Conservation (phyloP, 805 yeast species). For the Spathaspora sp. region DNA sequence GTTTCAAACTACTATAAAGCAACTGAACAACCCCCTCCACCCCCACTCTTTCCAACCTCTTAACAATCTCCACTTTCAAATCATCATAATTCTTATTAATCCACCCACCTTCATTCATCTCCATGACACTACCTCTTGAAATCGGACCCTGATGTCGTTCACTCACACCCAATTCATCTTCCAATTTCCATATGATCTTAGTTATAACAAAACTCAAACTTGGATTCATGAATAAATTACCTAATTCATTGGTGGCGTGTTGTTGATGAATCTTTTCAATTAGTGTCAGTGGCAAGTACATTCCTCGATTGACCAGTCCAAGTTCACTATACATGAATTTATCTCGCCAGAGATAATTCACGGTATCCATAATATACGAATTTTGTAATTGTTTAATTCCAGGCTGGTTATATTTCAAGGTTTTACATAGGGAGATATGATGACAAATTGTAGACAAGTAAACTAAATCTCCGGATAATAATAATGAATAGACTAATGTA, state of each 20-base stretch:
- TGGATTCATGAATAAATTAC: slow-evolving; percentile 49
- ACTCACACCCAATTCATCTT: slow-evolving; percentile 34
- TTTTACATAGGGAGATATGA: slow-evolving; percentile 42
- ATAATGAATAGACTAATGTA: slow-evolving; percentile 29
- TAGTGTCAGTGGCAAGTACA: slow-evolving; percentile 33
- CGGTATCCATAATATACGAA: slow-evolving; percentile 50
- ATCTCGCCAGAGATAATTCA: slow-evolving; percentile 57
- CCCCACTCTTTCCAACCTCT: slow-evolving; percentile 38
- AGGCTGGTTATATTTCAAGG: slow-evolving; percentile 21
- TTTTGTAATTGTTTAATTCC: slow-evolving; percentile 37
- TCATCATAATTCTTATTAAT: slow-evolving; percentile 39
- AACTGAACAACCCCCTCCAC: slow-evolving; percentile 48
- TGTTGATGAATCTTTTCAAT: slow-evolving; percentile 19
- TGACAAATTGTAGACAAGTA: slow-evolving; percentile 44
- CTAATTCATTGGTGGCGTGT: slow-evolving; percentile 14
- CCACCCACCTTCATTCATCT: slow-evolving; percentile 34
- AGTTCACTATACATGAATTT: slow-evolving; percentile 37
- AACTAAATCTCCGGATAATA: slow-evolving; percentile 42
- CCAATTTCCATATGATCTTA: slow-evolving; percentile 42
- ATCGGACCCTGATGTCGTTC: slow-evolving; percentile 52
- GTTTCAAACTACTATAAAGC: slow-evolving; percentile 51
- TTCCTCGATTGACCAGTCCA: slow-evolving; percentile 33
- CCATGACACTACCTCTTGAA: slow-evolving; percentile 37
- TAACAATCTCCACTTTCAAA: slow-evolving; percentile 42
- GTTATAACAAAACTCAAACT: slow-evolving; percentile 45